Conservation (phyloP, 192 early-diverging fungal genomes). For the Geosiphon pyriformis region DNA sequence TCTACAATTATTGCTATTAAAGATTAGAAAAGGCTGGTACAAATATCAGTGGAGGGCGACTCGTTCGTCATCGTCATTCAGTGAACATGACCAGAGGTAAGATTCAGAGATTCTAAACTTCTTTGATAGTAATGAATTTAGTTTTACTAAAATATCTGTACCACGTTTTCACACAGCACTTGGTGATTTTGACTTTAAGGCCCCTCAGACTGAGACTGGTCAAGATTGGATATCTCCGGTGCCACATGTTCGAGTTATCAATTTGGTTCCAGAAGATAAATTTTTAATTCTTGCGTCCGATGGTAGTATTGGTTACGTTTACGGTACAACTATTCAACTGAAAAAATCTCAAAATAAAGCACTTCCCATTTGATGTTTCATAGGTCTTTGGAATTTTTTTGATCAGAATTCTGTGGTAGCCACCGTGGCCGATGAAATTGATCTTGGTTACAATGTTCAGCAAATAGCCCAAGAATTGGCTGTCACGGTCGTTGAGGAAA, state of each 20-base stretch:
- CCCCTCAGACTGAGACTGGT: not conserved
- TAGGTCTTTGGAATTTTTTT: conserved; percentile 8
- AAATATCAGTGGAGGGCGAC: not conserved
- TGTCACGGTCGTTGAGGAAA: not conserved
- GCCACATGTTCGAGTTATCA: not conserved
- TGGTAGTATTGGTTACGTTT: not conserved
- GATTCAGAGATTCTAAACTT: not conserved
- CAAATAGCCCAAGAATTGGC: not conserved
- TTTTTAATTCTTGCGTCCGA: conserved; percentile 10
- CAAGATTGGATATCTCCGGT: conserved; percentile 7
- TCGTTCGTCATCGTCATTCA: not conserved
- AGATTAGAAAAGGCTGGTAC: not conserved
- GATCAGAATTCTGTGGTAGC: not conserved
- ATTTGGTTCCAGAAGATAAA: conserved; percentile 7
- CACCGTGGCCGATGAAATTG: not conserved
- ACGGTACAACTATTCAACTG: not conserved
- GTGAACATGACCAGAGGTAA: conserved; percentile 8
- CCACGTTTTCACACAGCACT: not conserved
- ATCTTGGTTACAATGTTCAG: conserved; percentile 2
- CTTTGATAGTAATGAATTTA: not conserved
- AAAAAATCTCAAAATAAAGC: not conserved
- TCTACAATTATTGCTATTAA: not conserved
- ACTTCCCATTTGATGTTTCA: too few species aligned
- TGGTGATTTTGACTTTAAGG: conserved; percentile 11
- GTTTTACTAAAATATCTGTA: not conserved